Evolutionary conservation across 2,329 filamentous ascomycete species (phyloP).

Genomic region (Penicillium polonicum): DNA sequence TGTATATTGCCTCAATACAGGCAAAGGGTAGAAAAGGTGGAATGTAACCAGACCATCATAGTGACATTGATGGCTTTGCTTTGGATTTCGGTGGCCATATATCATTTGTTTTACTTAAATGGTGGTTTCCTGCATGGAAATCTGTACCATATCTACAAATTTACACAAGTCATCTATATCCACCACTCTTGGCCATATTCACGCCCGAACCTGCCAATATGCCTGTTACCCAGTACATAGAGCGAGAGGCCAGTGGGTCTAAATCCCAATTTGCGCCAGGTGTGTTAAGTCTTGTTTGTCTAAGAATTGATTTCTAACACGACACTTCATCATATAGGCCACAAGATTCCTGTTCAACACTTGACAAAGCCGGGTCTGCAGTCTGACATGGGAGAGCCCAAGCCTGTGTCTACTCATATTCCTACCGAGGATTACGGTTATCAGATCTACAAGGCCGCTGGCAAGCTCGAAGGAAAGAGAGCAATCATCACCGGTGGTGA

Average conservation of each 20-base stretch:
- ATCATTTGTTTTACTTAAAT: slow-evolving; percentile 2
- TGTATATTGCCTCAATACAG: background rate
- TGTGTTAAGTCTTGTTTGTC: slow-evolving; percentile 10
- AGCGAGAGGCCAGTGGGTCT: slow-evolving; percentile 24
- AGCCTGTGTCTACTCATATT: slow-evolving; percentile 63
- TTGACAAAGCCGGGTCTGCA: slow-evolving; percentile 56
- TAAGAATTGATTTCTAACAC: background rate
- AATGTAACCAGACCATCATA: slow-evolving; percentile 2
- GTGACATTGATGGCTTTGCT: slow-evolving; percentile 3
- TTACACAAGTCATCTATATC: background rate
- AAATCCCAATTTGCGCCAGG: slow-evolving; percentile 37
- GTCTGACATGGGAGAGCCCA: slow-evolving; percentile 54
- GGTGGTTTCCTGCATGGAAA: background rate
- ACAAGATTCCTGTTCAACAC: slow-evolving; percentile 53
- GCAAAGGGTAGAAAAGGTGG: background rate
- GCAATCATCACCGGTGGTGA: slow-evolving; percentile 81
- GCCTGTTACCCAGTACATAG: slow-evolving; percentile 15
- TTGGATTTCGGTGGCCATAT: background rate
- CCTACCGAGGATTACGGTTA: slow-evolving; percentile 67
- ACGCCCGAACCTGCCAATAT: slow-evolving; percentile 7
- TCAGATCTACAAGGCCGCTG: slow-evolving; percentile 70
- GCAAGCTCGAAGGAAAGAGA: slow-evolving; percentile 72
- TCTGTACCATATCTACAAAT: background rate
- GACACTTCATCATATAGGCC: slow-evolving; percentile 38
- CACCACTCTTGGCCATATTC: background rate